Evolutionary conservation across 306 rosid species (phyloP).

Genomic region (Trichosanthes truncata): DNA sequence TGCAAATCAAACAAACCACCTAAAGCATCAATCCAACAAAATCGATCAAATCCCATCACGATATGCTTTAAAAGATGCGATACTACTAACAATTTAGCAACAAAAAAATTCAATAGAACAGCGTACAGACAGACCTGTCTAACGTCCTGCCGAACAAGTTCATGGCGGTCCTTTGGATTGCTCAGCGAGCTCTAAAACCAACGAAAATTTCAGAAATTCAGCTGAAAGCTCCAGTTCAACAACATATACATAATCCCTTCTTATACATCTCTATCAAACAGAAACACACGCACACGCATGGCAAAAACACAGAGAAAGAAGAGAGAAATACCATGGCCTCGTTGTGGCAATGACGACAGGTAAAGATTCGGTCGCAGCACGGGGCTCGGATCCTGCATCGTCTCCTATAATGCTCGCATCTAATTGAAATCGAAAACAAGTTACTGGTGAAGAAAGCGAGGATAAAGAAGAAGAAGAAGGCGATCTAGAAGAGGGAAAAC

Average conservation of each 20-base stretch:
- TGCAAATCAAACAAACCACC: constrained; percentile 60
- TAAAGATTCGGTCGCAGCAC: constrained; percentile 50
- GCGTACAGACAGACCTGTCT: constrained; percentile 28
- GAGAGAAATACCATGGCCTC: constrained; percentile 29
- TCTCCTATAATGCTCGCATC: constrained; percentile 54
- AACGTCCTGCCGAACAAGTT: constrained; percentile 48
- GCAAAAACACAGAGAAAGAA: not conserved
- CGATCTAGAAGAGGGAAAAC: too few species aligned
- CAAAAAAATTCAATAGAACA: not conserved
- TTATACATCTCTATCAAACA: not conserved
- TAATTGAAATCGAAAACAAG: constrained; percentile 10
- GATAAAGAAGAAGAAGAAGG: not conserved
- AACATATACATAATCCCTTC: not conserved
- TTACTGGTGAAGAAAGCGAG: not conserved
- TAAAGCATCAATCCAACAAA: constrained; percentile 22
- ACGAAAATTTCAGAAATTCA: not conserved
- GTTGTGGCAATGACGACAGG: constrained; percentile 76
- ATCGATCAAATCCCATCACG: not conserved
- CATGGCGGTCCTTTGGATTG: constrained; percentile 43
- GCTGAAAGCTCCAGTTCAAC: not conserved
- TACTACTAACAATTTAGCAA: not conserved
- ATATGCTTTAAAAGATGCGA: not conserved
- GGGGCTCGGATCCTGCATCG: constrained; percentile 66
- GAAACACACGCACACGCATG: not conserved
- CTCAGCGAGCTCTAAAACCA: constrained; percentile 35